Percentiles rank a stretch among this genome's conserved stretches.
Conservation (phyloP, 2,329 filamentous ascomycete genomes). For the Geosmithia morbida region DNA sequence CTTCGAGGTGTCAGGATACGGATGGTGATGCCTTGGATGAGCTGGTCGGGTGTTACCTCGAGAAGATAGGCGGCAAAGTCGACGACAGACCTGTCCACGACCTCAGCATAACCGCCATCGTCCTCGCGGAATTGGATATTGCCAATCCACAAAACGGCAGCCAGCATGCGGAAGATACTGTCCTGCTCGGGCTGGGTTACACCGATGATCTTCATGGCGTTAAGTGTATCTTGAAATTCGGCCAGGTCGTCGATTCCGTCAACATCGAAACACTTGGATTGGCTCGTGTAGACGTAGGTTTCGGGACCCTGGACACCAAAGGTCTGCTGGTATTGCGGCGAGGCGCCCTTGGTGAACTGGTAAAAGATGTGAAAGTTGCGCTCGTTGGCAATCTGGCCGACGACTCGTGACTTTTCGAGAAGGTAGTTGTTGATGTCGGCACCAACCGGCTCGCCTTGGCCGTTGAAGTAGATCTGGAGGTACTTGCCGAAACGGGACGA, state of each 20-base stretch:
- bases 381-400: slow-evolving; percentile 89
- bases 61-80: slow-evolving; percentile 91
- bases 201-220: slow-evolving; percentile 92
- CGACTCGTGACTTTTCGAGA: slow-evolving; percentile 87
- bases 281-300: slow-evolving; percentile 86
- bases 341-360: slow-evolving; percentile 91
- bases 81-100: slow-evolving; percentile 79
- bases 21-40: slow-evolving; percentile 79
- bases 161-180: slow-evolving; percentile 89
- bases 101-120: slow-evolving; percentile 74
- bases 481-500: slow-evolving; percentile 98
- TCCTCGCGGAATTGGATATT: slow-evolving; percentile 88
- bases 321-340: slow-evolving; percentile 70
- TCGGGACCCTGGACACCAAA: slow-evolving; percentile 87
- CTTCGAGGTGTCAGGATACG: slow-evolving; percentile 62
- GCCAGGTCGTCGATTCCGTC: slow-evolving; percentile 83
- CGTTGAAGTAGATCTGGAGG: slow-evolving; percentile 91
- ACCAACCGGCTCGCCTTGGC: slow-evolving; percentile 79
- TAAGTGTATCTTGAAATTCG: slow-evolving; percentile 79
- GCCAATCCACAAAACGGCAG: slow-evolving; percentile 84
- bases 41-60: slow-evolving; percentile 66
- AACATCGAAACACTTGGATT: slow-evolving; percentile 89
- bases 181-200: slow-evolving; percentile 81
- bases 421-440: slow-evolving; percentile 98
- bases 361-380: slow-evolving; percentile 99